A percentile compares a stretch with the other conserved stretches of the same genome.
These are phyloP conservation scores for Zygoascus biomembranicola DNA, from an alignment of 805 yeast genomes.

Conservation along the genomic window DNA sequence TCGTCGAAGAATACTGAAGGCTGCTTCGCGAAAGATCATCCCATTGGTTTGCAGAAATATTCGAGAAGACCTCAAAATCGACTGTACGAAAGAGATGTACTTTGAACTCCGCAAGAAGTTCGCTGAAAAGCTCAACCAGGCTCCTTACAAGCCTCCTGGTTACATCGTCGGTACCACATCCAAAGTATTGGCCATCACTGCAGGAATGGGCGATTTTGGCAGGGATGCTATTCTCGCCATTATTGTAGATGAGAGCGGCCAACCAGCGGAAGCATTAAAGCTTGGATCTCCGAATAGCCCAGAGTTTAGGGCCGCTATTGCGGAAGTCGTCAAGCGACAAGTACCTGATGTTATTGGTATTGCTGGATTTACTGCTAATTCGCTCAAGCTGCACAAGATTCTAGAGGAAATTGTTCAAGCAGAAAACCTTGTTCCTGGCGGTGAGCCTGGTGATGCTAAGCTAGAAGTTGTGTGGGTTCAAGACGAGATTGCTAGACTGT, in stretches of 20 bases:
- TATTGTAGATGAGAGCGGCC: constrained; percentile 71
- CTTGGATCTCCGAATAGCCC: constrained; percentile 62
- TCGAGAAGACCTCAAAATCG: constrained; percentile 71
- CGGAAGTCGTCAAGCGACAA: constrained; percentile 49
- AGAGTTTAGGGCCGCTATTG: constrained; percentile 59
- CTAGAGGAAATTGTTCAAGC: constrained; percentile 45
- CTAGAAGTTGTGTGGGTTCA: constrained; percentile 73
- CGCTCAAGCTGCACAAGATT: constrained; percentile 52
- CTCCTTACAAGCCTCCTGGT: constrained; percentile 81
- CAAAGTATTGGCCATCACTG: constrained; percentile 68
- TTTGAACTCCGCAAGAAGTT: constrained; percentile 64
- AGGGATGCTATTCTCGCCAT: constrained; percentile 83
- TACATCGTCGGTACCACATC: constrained; percentile 77
- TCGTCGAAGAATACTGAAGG: constrained; percentile 56
- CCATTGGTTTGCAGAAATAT: constrained; percentile 64
- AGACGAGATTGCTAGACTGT: constrained; percentile 89
- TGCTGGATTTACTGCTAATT: constrained; percentile 74
- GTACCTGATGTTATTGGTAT: constrained; percentile 87
- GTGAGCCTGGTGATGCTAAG: constrained; percentile 30
- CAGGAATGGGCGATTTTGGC: constrained; percentile 76
- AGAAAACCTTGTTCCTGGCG: constrained; percentile 38
- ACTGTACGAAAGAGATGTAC: constrained; percentile 63
- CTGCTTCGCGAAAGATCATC: constrained; percentile 60
- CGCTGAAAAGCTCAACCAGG: constrained; percentile 73
- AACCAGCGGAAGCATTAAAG: constrained; percentile 66